phyloP scores from a whole-genome alignment of 1,139 yeast species.

The Pichia sp. region DNA sequence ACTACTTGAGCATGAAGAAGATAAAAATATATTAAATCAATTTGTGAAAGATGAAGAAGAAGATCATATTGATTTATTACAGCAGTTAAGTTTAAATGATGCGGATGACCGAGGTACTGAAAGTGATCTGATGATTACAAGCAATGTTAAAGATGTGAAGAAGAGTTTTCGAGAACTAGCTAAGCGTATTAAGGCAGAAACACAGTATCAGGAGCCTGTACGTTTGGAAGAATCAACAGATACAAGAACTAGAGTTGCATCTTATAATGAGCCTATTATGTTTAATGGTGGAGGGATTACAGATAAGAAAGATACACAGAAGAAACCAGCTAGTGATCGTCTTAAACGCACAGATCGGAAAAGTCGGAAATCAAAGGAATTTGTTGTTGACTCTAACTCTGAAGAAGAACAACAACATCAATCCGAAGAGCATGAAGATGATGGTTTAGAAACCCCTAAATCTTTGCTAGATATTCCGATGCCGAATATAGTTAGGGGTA shows the following conservation, averaged over 20 bases:
- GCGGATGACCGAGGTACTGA: slow-evolving; percentile 23
- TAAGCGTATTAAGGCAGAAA: slow-evolving; percentile 24
- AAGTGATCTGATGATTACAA: slow-evolving; percentile 9
- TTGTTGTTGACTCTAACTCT: neutral
- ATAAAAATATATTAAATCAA: slow-evolving; percentile 59
- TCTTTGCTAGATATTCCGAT: neutral
- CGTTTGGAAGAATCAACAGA: neutral
- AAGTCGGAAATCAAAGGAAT: neutral
- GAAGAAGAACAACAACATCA: neutral
- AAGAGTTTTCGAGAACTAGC: slow-evolving; percentile 28
- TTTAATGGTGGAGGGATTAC: neutral
- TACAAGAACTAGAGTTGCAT: neutral
- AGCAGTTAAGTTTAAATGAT: slow-evolving; percentile 33
- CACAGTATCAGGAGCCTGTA: slow-evolving; percentile 7
- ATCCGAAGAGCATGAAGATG: neutral
- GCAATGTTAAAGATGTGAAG: slow-evolving; percentile 20
- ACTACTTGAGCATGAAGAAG: slow-evolving; percentile 64
- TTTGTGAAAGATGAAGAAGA: slow-evolving; percentile 65
- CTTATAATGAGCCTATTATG: neutral
- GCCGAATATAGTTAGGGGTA: neutral
- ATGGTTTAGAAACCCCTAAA: too few species aligned
- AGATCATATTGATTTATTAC: slow-evolving; percentile 52
- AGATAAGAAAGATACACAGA: too few species aligned
- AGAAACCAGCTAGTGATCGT: too few species aligned
- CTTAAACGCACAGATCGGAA: neutral